Evolutionary conservation across 148 eudicot genomes (phyloP).

Genomic region (Camellia sinensis): DNA sequence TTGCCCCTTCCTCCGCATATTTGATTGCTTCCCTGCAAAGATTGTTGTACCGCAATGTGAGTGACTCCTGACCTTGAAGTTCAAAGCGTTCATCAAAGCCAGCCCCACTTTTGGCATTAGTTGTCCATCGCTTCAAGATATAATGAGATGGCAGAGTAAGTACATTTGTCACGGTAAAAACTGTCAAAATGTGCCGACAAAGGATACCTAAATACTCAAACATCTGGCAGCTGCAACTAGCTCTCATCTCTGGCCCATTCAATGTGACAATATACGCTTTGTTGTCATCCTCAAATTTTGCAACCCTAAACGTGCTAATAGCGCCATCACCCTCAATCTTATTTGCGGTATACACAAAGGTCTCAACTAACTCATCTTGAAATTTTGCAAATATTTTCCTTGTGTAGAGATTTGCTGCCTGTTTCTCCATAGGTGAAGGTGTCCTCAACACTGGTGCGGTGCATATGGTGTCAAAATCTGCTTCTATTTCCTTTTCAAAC

Average conservation of each 20-base stretch:
- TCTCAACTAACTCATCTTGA: conserved; percentile 93
- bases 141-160: conserved; percentile 89
- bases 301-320: conserved; percentile 73
- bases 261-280: conserved; percentile 68
- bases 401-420: conserved; percentile 76
- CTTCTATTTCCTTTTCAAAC: conserved; percentile 76
- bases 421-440: conserved; percentile 98
- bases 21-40: conserved; percentile 77
- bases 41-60: conserved; percentile 60
- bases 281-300: conserved; percentile 80
- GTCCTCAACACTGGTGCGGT: conserved; percentile 70
- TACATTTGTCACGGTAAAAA: conserved; percentile 84
- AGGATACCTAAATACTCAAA: conserved; percentile 89
- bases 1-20: conserved; percentile 77
- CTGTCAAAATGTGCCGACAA: conserved; percentile 86
- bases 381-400: conserved; percentile 76
- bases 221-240: conserved; percentile 87
- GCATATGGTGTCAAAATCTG: conserved; percentile 74
- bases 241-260: conserved; percentile 62
- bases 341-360: conserved; percentile 92
- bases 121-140: conserved; percentile 87
- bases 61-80: conserved; percentile 42
- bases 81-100: conserved; percentile 39
- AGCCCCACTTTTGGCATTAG: conserved; percentile 61
- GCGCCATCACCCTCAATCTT: conserved; percentile 68